Base-by-base conservation (phyloP, 164 flowering plant species). In the Akebia trifoliata region DNA sequence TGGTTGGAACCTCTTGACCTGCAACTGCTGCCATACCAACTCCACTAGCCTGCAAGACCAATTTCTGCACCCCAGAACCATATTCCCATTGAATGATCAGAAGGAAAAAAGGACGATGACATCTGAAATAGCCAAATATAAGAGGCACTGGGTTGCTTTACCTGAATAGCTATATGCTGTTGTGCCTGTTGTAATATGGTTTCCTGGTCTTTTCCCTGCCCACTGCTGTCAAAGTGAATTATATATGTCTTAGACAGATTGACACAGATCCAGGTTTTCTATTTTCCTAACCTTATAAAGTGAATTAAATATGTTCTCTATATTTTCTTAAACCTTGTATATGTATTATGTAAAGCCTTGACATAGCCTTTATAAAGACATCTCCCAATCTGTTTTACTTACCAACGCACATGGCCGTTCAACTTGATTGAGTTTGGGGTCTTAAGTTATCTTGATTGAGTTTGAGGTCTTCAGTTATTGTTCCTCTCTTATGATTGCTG, bases 141-240 rank as follows among this genome's bases (percentile, higher is more conserved):
- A 46, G 15, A 36, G 30, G 26, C 9, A 25, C n/a, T 39, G 8
- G 36, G 6, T 22, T 20, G 12, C 17, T 56, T 59, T 74, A 83
- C 96, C 89, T 89, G 96, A 34, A 84, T 69, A 18, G 87, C 86
- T 59, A 86, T 78, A 57, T 86, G 91, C 59, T 86, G 96, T 44
- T 84, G 90, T 32, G 94, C 94, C 57, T 84, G 91, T 18, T 76
- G 74, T 59, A 89, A 72, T 47, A 89, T 70, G 68, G 53, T 72
- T 42, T 84, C 94, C 72, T 86, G 97, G 29, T 89, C 94, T 29
- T 81, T 88, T 30, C 71, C 61, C 66, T 81, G 94, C 29, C 73
- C 79, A 40, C 64, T 70, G 73, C 81, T 72, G 74, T 60, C 60
- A 56, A 63, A 62, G 40, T 35, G 6, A 48, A 67, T 12, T 29